Evolutionary conservation across 2,329 filamentous ascomycete species (phyloP), one percentile per base, ranked within the genome.

Genomic region (Beauveria rudraprayagi): DNA sequence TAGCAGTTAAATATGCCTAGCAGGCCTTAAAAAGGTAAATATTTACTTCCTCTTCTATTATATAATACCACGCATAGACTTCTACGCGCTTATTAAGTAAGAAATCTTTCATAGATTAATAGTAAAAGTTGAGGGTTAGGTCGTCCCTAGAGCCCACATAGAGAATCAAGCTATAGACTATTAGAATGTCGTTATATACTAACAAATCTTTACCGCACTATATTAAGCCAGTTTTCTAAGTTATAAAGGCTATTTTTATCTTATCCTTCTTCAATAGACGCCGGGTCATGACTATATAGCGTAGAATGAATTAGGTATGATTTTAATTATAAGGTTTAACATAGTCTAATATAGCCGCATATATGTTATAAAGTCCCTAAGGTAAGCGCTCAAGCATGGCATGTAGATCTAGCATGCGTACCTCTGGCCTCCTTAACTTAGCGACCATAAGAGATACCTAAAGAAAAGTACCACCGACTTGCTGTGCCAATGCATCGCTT

Each of bases 31-130:
- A 63, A 34, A 63, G 47, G 14, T 24, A 19, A 50, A 53, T 19
- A 56, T 63, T 19, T 19, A 55, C 55, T 28, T 56, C 55, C 17
- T 52, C 51, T 46, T 51, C n/a, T 41, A 54, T 46, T 8, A 48
- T 44, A 11, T 52, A 43, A 56, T 63, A 63, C 62, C 59, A 63
- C 17, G 17, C 9, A 17, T 17, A 43, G 41, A 26, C 14, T 17
- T 43, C 2, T 10, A 22, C 26, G 24, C 0, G 16, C n/a, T 56
- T 10, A 7, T 24, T 3, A n/a, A 63, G 51, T 16, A 63, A 50
- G 34, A 63, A 63, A 50, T 63, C 62, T 43, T 63, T 61, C 43
- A 60, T 55, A 19, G 62, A 62, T 37, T 63, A 50, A 43, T 63
- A 55, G 11, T 55, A 63, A 28, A 63, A 63, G 55, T 62, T 61